Base-by-base conservation (phyloP, 768 basidiomycete genomes). In the Hemileccinum impolitum region DNA sequence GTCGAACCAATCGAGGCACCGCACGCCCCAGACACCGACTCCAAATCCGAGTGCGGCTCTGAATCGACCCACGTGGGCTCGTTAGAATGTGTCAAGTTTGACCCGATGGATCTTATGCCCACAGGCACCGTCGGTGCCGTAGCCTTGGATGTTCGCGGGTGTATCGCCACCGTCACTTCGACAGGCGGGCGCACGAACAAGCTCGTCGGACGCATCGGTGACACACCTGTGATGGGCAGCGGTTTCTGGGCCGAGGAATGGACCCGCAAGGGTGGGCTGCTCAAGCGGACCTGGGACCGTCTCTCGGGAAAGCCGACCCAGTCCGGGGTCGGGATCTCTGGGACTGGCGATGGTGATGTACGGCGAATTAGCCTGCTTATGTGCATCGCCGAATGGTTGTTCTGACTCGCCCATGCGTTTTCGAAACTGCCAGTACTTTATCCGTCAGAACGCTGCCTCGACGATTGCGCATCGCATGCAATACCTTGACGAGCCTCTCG, bases 201-300 rank as follows among this genome's bases (percentile, higher is more conserved):
- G 64, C 74, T 90, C 9, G 84, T 82, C 15, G 90, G 90, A 7
- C 76, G 90, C 5, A 72, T 92, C n/a, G 89, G 90, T 3, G 90
- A 91, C 58, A 92, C 90, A 1, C 89, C 90, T 0, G 64, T 76
- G 25, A 83, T 87, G 79, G 88, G 85, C 4, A 70, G 79, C 12
- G 90, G 90, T 0, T 92, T 84, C 67, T 92, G 88, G 88, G 87
- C 88, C 9, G 88, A 88, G 58, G 82, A 89, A 66, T 92, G 90
- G 89, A 52, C 51, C 47, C 66, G 50, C 48, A 66, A 55, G 54
- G 66, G 52, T 60, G 61, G 64, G 28, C 63, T 48, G 49, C 53
- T 62, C 55, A 71, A 56, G 51, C 55, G 64, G 17, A 37, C 66
- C n/a, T 81, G 73, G 76, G 66, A 69, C 34, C 71, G 67, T 18